Evolutionary conservation across 2,329 filamentous ascomycete genomes (phyloP), one percentile per base, ranked within the genome.

Genomic region (Teratosphaeria gauchensis): DNA sequence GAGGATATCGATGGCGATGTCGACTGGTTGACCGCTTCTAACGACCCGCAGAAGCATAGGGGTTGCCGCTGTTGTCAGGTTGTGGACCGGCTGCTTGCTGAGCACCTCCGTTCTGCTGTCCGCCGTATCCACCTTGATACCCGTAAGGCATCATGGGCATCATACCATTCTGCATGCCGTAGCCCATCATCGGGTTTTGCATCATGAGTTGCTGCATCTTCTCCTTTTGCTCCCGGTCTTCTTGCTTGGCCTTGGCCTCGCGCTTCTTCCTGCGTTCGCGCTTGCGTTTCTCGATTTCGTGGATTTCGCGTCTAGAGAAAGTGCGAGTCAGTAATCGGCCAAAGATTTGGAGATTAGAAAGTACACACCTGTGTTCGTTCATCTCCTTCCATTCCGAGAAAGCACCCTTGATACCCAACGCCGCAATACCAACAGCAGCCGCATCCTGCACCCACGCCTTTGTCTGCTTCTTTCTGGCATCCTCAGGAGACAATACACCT

Each of bases 301-400:
- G 75, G 57, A 78, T 78, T 67, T 72, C 70, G 56, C 68, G 66
- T 64, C 71, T 73, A 61, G 57, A 28, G 57, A 59, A 62, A 59
- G 58, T 33, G 31, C 52, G 54, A 65, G 63, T 46, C 30, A 54
- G 30, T 38, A 24, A 35, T 11, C 46, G 31, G 8, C n/a, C 19
- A 51, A 55, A 54, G 61, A 31, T 54, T 56, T 53, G 21, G 28
- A 53, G 54, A 51, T n/a, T 31, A 28, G 24, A 32, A n/a, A 31
- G 56, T 46, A 80, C 78, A 64, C 81, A 79, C 60, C 82, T 78
- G 70, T 85, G 79, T 71, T 85, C 80, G 60, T 83, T 82, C 73
- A 84, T 83, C 68, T 87, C 82, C 72, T 86, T 84, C 83, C 85
- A 87, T 70, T 87, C 84, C 4, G 77, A 78, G 66, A 84, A 79